Conservation (phyloP, 257 asterid species). For the Jacaranda copaia region DNA sequence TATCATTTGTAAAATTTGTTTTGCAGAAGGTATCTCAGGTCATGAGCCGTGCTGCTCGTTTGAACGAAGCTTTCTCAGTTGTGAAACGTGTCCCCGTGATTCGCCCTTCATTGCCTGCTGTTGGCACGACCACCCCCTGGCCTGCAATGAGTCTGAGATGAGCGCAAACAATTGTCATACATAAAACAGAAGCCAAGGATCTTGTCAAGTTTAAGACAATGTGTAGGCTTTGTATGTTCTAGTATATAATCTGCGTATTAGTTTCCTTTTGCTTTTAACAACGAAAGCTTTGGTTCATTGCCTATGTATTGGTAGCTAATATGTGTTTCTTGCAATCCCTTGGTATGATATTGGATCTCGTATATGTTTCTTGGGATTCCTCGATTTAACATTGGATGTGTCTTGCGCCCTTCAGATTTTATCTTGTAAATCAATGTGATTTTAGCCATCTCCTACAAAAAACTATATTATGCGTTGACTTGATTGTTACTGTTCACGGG, state of each 20-base stretch:
- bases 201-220: conserved; percentile 38
- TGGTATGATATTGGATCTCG: conserved; percentile 31
- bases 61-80: conserved; percentile 88
- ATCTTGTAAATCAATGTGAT: not conserved
- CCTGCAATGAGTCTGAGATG: conserved; percentile 73
- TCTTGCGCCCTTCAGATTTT: not conserved
- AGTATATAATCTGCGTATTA: conserved; percentile 37
- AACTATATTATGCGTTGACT: not conserved
- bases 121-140: conserved; percentile 67
- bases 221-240: conserved; percentile 28
- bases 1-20: conserved; percentile 25
- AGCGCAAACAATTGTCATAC: conserved; percentile 35
- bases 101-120: conserved; percentile 75
- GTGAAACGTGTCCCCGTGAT: conserved; percentile 90
- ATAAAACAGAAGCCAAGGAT: conserved; percentile 26
- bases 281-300: conserved; percentile 39
- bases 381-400: conserved; percentile 13
- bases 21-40: conserved; percentile 91
- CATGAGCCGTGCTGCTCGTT: conserved; percentile 91
- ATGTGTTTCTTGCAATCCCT: conserved; percentile 25
- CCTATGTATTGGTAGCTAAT: conserved; percentile 39
- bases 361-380: conserved; percentile 26
- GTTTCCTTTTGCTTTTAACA: conserved; percentile 24
- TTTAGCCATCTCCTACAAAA: too few species aligned
- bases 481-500: not conserved